phyloP scores from a whole-genome alignment of 1,139 yeast species.

The Yamadazyma siamensis region DNA sequence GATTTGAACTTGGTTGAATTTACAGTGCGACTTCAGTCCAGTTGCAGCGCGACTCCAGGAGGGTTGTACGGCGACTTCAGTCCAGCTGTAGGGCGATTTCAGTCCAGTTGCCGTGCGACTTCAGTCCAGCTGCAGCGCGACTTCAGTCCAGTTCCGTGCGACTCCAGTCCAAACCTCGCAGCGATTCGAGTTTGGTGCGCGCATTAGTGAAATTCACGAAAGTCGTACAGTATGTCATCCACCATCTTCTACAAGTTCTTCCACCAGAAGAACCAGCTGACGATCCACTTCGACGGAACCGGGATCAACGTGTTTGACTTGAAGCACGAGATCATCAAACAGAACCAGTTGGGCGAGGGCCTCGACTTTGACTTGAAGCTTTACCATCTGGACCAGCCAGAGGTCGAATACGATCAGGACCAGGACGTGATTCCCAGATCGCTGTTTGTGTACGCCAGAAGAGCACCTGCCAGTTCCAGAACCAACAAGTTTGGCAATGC shows the following conservation, averaged over 20 bases:
- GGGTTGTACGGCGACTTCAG: too few relatives aligned
- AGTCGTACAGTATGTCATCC: conserved; percentile 63
- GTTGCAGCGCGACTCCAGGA: too few relatives aligned
- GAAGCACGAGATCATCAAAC: conserved; percentile 82
- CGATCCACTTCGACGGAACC: conserved; percentile 91
- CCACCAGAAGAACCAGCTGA: conserved; percentile 78
- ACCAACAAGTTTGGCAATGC: conserved; percentile 66
- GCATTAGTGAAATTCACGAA: not conserved
- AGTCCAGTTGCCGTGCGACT: too few relatives aligned
- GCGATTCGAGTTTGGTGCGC: too few relatives aligned
- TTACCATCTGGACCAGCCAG: conserved; percentile 64
- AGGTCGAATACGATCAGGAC: conserved; percentile 74
- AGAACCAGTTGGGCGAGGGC: conserved; percentile 80
- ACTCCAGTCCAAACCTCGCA: too few relatives aligned
- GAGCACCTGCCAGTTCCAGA: conserved; percentile 66
- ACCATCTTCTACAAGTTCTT: conserved; percentile 84
- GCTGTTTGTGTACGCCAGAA: conserved; percentile 72
- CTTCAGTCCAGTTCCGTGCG: too few relatives aligned
- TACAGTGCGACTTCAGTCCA: too few relatives aligned
- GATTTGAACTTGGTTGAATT: too few relatives aligned
- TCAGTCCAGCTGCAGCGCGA: too few relatives aligned
- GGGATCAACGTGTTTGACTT: conserved; percentile 93
- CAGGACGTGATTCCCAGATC: conserved; percentile 94
- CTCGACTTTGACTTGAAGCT: conserved; percentile 77
- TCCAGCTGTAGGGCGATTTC: too few relatives aligned